Evolutionary conservation across 495 filamentous ascomycete genomes (phyloP).

Genomic region (Aspergillus diversus): DNA sequence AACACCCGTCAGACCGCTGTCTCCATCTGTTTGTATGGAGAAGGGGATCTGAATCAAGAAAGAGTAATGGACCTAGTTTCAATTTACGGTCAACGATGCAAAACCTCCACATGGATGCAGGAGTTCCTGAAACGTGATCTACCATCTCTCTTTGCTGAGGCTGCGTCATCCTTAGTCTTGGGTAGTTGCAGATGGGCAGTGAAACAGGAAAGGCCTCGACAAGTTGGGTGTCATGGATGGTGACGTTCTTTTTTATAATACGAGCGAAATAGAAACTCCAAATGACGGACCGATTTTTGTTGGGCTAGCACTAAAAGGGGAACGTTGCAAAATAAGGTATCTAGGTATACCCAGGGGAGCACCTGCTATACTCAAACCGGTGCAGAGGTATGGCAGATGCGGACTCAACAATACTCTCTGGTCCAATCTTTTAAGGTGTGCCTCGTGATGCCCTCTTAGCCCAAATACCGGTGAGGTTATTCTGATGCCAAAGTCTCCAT

Average conservation of each 20-base stretch:
- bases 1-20: constrained; percentile 26
- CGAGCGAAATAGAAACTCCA: constrained; percentile 5
- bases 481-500: constrained; percentile 24
- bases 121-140: constrained; percentile 34
- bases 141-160: constrained; percentile 27
- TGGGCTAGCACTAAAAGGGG: constrained; percentile 14
- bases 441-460: constrained; percentile 30
- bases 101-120: constrained; percentile 56
- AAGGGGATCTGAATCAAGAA: constrained; percentile 22
- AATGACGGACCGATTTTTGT: constrained; percentile 1
- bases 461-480: constrained; percentile 27
- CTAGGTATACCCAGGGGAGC: constrained; percentile 17
- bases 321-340: constrained; percentile 22
- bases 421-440: constrained; percentile 22
- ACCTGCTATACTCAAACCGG: constrained; percentile 26
- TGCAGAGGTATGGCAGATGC: constrained; percentile 28
- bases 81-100: constrained; percentile 50
- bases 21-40: constrained; percentile 40
- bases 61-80: constrained; percentile 10
- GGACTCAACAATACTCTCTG: constrained; percentile 25
- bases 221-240: constrained; percentile 26
- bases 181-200: constrained; percentile 40
- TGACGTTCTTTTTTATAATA: constrained; percentile 10
- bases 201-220: constrained; percentile 43
- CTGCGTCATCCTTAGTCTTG: constrained; percentile 32